Evolutionary conservation across 2,329 filamentous ascomycete species (phyloP).

Genomic region (Endothia cerciana): DNA sequence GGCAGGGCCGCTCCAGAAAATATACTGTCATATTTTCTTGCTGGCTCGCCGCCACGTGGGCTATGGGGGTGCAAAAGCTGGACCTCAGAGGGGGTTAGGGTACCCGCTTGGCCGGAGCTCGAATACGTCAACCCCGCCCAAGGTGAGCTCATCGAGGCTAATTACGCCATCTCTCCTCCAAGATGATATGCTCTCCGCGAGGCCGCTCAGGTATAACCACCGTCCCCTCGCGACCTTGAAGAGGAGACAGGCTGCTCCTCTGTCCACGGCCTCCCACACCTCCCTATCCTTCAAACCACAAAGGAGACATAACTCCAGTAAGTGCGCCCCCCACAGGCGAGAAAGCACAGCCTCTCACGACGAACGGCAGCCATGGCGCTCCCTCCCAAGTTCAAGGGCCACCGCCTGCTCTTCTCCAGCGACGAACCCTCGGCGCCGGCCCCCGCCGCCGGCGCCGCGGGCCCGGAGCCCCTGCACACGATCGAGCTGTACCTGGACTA

Average conservation of each 20-base stretch:
- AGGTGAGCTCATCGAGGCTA: constrained; percentile 12
- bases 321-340: background rate
- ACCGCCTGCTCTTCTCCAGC: constrained; percentile 61
- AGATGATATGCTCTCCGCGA: constrained; percentile 17
- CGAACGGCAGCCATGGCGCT: constrained; percentile 64
- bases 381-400: constrained; percentile 76
- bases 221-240: background rate
- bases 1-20: no score
- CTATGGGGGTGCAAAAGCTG: background rate
- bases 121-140: constrained; percentile 11
- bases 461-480: constrained; percentile 55
- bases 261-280: background rate
- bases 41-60: background rate
- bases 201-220: background rate
- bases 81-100: background rate
- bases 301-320: constrained; percentile 17
- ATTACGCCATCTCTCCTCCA: constrained; percentile 15
- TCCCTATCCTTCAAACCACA: background rate
- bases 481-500: constrained; percentile 81
- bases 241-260: background rate
- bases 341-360: background rate
- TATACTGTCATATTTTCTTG: background rate
- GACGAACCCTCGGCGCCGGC: constrained; percentile 39
- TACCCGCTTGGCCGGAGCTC: background rate
- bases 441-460: constrained; percentile 41